Base-by-base conservation (phyloP, 2,329 filamentous ascomycete genomes). In the Pseudocercospora eumusae region DNA sequence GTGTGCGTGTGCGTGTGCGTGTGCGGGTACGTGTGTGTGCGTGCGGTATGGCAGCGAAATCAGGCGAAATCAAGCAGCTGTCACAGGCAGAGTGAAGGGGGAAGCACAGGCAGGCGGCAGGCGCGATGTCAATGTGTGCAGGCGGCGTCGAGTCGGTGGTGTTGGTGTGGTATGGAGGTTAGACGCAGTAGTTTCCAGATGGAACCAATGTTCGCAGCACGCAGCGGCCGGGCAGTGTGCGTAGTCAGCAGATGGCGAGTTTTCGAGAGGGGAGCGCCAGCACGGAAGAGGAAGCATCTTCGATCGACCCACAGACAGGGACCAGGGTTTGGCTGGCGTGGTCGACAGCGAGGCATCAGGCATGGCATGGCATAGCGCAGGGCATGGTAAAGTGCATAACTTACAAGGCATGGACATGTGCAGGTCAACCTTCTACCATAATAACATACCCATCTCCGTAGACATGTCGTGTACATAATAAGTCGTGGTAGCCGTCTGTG, bases 261-360 rank as follows among this genome's bases (percentile, higher is more conserved):
- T 50, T 23, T 28, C n/a, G 20, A 27, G 25, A 52, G 47, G 25
- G 25, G 47, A 15, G 47, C 44, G 47, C 47, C 47, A 52, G 47
- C 21, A 52, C 47, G 8, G 47, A 52, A 47, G 44, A 47, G 49
- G 49, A 52, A 52, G 49, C 49, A 54, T 54, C 52, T 54, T 54
- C 52, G 52, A 54, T 54, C 52, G 52, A 40, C 23, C 27, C 52
- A 36, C 52, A 33, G 52, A 52, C 47, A 52, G 23, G 47, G 47
- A 52, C 47, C 47, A 28, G 47, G 44, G 20, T 47, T 47, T 18
- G 20, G 7, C 44, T 47, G 44, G 44, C 44, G 44, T 47, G 44
- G 44, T 47, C 44, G 44, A 20, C 21, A 25, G 15, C 15, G 21
- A n/a, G n/a, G n/a, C n/a, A n/a, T n/a, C 36, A 42, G 36, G 13